A percentile compares a stretch with the other conserved stretches of the same genome.
Conservation (phyloP, 2,329 filamentous ascomycete genomes). For the Talaromyces pinophilus region DNA sequence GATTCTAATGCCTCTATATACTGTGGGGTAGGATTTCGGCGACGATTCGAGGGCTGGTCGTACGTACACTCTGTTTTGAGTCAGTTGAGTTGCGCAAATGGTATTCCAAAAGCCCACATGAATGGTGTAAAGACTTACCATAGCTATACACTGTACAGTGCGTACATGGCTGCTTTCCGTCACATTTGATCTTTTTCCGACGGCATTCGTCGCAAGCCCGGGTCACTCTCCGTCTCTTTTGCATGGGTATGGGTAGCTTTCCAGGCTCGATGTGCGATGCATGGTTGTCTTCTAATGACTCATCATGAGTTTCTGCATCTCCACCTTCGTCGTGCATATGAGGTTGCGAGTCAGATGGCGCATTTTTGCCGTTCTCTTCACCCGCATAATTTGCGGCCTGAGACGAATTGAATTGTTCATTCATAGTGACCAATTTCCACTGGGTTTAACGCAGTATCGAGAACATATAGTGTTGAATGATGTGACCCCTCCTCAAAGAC, state of each 20-base stretch:
- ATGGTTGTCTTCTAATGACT: conserved; percentile 25
- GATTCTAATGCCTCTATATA: conserved; percentile 88
- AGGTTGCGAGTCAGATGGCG: conserved; percentile 1
- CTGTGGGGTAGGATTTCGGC: conserved; percentile 86
- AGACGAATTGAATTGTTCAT: conserved; percentile 2
- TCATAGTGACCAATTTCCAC: conserved; percentile 3
- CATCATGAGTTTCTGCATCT: conserved; percentile 21
- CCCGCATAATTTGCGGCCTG: background rate
- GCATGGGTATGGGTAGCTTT: conserved; percentile 56
- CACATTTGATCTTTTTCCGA: conserved; percentile 84
- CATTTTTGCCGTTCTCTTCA: conserved; percentile 8
- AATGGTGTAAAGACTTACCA: conserved; percentile 57
- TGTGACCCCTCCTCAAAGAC: conserved; percentile 10
- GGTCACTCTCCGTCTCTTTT: conserved; percentile 76
- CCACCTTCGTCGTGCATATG: conserved; percentile 23
- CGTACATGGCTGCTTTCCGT: conserved; percentile 84
- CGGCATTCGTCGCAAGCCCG: conserved; percentile 81
- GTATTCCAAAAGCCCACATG: too few species aligned
- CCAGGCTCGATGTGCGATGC: conserved; percentile 31
- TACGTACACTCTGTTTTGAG: conserved; percentile 77
- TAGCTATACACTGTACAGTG: conserved; percentile 99
- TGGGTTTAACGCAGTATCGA: background rate
- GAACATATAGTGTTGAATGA: background rate
- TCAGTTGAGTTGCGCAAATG: background rate
- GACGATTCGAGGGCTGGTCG: conserved; percentile 88